Conservation (phyloP, 768 basidiomycete species). For the Lactarius hatsudake region DNA sequence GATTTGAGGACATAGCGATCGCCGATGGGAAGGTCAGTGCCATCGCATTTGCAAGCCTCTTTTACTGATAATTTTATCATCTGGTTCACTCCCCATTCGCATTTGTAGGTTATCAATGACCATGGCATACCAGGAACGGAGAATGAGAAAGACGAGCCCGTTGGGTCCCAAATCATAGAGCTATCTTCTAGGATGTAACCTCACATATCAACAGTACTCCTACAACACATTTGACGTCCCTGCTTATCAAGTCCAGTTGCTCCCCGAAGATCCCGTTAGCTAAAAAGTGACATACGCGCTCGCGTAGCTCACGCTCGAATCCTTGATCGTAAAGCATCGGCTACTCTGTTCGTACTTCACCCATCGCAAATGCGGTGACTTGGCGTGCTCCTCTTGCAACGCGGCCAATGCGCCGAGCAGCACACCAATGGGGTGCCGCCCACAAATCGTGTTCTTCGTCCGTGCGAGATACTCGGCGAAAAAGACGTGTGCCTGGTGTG, state of each 20-base stretch:
- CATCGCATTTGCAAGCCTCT: not conserved
- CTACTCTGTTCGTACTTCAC: conserved; percentile 94
- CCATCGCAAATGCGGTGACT: conserved; percentile 57
- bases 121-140: conserved; percentile 68
- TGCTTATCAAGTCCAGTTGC: not conserved
- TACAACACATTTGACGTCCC: not conserved
- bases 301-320: conserved; percentile 96
- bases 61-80: not conserved
- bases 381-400: conserved; percentile 44
- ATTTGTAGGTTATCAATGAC: conserved; percentile 62
- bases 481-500: conserved; percentile 50
- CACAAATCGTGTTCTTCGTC: conserved; percentile 96
- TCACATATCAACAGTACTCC: not conserved
- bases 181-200: conserved; percentile 20
- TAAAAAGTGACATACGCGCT: conserved; percentile 79
- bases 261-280: not conserved
- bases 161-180: conserved; percentile 46
- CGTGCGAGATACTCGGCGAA: conserved; percentile 66
- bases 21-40: conserved; percentile 55
- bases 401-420: conserved; percentile 71
- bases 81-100: not conserved
- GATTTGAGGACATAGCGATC: conserved; percentile 69
- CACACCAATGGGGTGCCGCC: conserved; percentile 93
- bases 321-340: conserved; percentile 58
- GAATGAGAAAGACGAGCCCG: conserved; percentile 51